Base-by-base conservation (phyloP, 805 yeast species). In the Grigorovia transvaalensis region DNA sequence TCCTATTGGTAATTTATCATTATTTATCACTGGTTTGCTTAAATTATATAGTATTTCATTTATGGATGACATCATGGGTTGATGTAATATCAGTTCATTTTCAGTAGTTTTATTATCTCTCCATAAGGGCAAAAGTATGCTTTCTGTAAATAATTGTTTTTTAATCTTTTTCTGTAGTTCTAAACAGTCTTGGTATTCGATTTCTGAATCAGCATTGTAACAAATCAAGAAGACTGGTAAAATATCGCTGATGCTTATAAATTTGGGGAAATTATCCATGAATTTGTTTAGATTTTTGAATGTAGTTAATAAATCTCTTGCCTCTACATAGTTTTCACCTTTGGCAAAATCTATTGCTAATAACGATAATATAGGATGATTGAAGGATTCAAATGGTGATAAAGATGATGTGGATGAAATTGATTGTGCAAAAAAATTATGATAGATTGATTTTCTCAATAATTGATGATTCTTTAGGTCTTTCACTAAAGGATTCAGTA, bases 321-420 rank as follows among this genome's bases (percentile, higher is more conserved):
- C 81, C n/a, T 69, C 66, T 12, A 78, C 81, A 35, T 79, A 65
- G 13, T 54, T 56, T 53, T 66, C 62, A 1, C 60, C 61, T 33
- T 50, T 51, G 15, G 60, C 52, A 23, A 65, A 54, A 51, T 87
- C 78, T 3, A 88, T 72, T 0, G 83, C 82, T 49, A 88, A 74
- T 13, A 91, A 63, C 44, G 89, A 85, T 2, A 87, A 76, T 1
- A 88, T 78, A 0, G 97, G 97, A 63, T 90, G 96, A 57, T 85
- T 82, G 65, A 89, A 82, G 5, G 88, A 82, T 65, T 91, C 97
- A 63, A 86, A 88, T 1, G 91, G 82, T 1, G 87, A 80, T 9
- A 86, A 68, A 8, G 75, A 74, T 13, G 79, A 75, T 12, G 84
- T 74, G 3, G 88, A 75, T 8, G 85, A 70, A 44, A 85, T 61